A percentile compares a stretch with the other conserved stretches of the same genome.
phyloP scores from a whole-genome alignment of 306 rosid genomes.

The Casuarina cunninghamiana region DNA sequence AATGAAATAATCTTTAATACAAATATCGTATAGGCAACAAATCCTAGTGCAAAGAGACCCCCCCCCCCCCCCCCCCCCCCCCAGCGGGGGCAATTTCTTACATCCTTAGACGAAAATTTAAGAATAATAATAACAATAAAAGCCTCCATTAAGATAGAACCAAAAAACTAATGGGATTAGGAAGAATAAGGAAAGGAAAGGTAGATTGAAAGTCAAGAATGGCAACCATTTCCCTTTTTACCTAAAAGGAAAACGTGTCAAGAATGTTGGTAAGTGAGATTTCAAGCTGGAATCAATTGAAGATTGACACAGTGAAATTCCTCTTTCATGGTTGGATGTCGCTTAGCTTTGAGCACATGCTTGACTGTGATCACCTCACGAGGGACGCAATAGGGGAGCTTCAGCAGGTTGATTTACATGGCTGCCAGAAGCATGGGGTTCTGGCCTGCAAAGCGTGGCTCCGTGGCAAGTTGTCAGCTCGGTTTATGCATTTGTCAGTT shows the following conservation, averaged over 20 bases:
- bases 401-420: background rate
- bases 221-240: background rate
- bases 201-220: background rate
- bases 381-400: background rate
- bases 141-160: too few species aligned
- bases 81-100: too few species aligned
- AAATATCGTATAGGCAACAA: too few species aligned
- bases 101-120: too few species aligned
- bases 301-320: background rate
- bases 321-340: background rate
- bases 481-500: conserved; percentile 37
- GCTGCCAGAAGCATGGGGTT: conserved; percentile 37
- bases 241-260: background rate
- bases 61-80: too few species aligned
- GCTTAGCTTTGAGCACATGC: background rate
- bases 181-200: background rate
- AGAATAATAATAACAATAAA: too few species aligned
- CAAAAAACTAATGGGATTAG: too few species aligned
- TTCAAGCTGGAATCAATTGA: background rate
- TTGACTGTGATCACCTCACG: background rate
- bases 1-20: too few species aligned
- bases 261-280: background rate
- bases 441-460: conserved; percentile 29
- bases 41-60: too few species aligned
- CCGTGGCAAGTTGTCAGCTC: conserved; percentile 22